A percentile compares a stretch with the other conserved stretches of the same genome.
These are phyloP conservation scores for Myriosclerotinia scirpicola DNA, from an alignment of 2,329 filamentous ascomycete species.

Conservation along the genomic window DNA sequence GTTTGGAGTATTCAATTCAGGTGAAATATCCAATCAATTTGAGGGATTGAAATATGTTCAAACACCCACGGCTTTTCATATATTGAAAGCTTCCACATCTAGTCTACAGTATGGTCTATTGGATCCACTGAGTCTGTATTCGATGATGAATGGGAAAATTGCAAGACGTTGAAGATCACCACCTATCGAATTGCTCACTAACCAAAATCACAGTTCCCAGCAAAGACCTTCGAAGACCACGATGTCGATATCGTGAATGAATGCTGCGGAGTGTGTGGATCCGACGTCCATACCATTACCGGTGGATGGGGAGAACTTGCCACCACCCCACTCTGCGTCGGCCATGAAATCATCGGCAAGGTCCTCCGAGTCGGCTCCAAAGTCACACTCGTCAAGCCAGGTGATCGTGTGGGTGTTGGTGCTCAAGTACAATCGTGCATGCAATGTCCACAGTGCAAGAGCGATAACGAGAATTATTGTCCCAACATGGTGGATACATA, in stretches of 20 bases:
- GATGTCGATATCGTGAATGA: constrained; percentile 88
- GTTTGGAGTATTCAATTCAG: too few species aligned
- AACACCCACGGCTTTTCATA: too few species aligned
- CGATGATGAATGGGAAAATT: not conserved
- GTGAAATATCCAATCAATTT: too few species aligned
- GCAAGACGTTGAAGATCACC: not conserved
- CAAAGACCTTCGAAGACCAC: constrained; percentile 78
- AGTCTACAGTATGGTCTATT: too few species aligned
- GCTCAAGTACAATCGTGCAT: constrained; percentile 52
- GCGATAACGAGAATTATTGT: constrained; percentile 36
- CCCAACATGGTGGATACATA: constrained; percentile 33
- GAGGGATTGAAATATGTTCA: too few species aligned
- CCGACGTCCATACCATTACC: constrained; percentile 37
- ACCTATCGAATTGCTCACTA: not conserved
- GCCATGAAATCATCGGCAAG: constrained; percentile 52
- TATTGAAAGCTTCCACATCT: too few species aligned
- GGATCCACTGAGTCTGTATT: too few species aligned
- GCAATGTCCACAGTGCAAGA: constrained; percentile 52
- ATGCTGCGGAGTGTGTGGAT: constrained; percentile 49
- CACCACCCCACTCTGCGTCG: constrained; percentile 40
- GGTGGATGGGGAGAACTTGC: constrained; percentile 34
- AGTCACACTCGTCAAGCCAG: constrained; percentile 55
- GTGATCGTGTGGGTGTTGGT: constrained; percentile 53
- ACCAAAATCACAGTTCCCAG: constrained; percentile 6
- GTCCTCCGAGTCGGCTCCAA: constrained; percentile 57